Base-by-base conservation (phyloP, 1,284 basidiomycete species). In the Microbotryomycetes sp. region DNA sequence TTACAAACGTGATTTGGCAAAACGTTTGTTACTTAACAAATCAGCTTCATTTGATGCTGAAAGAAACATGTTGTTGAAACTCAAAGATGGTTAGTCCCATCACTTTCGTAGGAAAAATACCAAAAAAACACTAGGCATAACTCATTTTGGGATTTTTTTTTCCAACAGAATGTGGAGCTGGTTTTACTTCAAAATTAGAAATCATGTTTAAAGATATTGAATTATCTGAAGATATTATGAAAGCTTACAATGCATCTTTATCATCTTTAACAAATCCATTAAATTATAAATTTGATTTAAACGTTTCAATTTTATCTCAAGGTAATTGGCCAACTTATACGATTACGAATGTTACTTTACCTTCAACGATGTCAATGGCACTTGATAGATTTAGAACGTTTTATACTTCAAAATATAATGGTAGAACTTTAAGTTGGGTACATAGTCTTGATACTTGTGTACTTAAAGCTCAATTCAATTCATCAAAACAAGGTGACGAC, bases 1-100 rank as follows among this genome's bases (percentile, higher is more conserved):
- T 77, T 99, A 97, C 77, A 88, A 89, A 73, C 84, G 89, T 9
- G 84, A 86, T 52, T 79, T 98, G 57, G 89, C 93, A 22, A 96
- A 91, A 78, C 83, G 94, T 45, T 75, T 99, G 59, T 78, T 99
- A 45, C 80, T 97, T 22, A 85, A 86, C 70, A 86, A 86, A 73
- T 91, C 87, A 56, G 93, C 94, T 0, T 89, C 86, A 6, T 86
- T 92, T 70, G 93, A 97, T 74, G 87, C 92, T 71, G 94, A 99
- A 79, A 84, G 86, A 70, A 83, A 81, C 46, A 88, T 97, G 81
- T 80, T 99, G 59, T 84, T 88, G 76, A 89, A 87, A 76, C 80
- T 98, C 67, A 90, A 90, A 77, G 86, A 90, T 68, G 79, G 90
- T 89, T 70, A 65, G 86, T 80, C 9, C 15, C 7, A n/a, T 14